These are phyloP conservation scores for Solanum stenotomum DNA, from an alignment of 257 asterid genomes.

Conservation along the genomic window DNA sequence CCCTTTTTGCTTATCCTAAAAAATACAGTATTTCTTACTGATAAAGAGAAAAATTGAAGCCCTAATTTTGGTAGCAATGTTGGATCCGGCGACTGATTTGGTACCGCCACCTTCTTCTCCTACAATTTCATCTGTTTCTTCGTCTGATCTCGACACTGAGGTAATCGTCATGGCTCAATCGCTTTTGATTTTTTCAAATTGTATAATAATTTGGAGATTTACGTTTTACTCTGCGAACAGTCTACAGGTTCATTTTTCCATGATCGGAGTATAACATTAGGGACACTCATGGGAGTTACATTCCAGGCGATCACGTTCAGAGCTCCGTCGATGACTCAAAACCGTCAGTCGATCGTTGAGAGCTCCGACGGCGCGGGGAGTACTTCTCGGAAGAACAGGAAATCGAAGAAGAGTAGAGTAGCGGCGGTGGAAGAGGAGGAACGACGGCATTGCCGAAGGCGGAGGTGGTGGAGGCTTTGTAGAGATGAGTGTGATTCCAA, in stretches of 20 bases:
- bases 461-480: slow-evolving; percentile 91
- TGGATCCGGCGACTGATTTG: slow-evolving; percentile 63
- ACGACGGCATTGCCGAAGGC: slow-evolving; percentile 35
- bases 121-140: slow-evolving; percentile 70
- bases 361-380: slow-evolving; percentile 17
- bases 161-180: slow-evolving; percentile 5
- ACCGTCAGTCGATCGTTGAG: slow-evolving; percentile 34
- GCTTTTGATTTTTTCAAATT: background rate
- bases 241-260: slow-evolving; percentile 97
- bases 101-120: slow-evolving; percentile 64
- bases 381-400: slow-evolving; percentile 32
- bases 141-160: slow-evolving; percentile 98
- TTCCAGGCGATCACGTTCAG: slow-evolving; percentile 66
- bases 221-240: slow-evolving; percentile 18
- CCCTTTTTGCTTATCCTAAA: background rate
- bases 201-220: background rate
- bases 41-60: background rate
- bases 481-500: slow-evolving; percentile 50
- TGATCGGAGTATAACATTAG: slow-evolving; percentile 81
- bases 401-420: slow-evolving; percentile 26
- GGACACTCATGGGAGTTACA: slow-evolving; percentile 84
- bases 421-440: slow-evolving; percentile 20
- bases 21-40: background rate
- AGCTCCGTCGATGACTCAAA: slow-evolving; percentile 48
- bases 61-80: slow-evolving; percentile 18